Conservation (phyloP, 148 eudicot genomes). For the Vaccinium myrtillus region DNA sequence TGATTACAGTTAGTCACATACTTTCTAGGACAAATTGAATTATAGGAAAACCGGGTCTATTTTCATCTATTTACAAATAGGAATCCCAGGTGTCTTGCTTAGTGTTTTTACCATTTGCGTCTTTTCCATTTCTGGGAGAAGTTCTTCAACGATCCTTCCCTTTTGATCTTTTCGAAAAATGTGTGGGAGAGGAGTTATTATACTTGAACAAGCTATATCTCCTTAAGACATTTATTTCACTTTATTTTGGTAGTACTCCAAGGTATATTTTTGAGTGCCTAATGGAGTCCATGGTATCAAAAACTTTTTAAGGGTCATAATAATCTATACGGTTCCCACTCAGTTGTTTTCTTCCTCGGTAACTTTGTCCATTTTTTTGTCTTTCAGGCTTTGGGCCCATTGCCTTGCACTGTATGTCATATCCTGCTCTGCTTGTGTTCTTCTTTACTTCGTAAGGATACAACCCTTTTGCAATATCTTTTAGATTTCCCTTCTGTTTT, state of each 20-base stretch:
- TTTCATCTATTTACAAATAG: background rate
- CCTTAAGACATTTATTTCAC: background rate
- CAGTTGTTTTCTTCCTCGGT: conserved; percentile 13
- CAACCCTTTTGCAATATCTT: background rate
- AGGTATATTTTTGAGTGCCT: background rate
- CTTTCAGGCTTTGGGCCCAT: conserved; percentile 90
- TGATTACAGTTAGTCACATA: background rate
- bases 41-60: background rate
- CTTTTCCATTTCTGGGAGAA: background rate
- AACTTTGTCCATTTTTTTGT: background rate
- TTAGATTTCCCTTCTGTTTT: background rate
- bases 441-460: conserved; percentile 86
- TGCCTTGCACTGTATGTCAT: conserved; percentile 70
- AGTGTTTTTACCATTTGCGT: background rate
- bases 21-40: background rate
- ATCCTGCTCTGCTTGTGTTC: conserved; percentile 68
- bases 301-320: background rate
- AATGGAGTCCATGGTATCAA: background rate
- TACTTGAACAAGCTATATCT: background rate
- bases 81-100: conserved; percentile 5
- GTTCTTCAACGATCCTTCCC: background rate
- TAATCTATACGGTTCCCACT: background rate
- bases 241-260: background rate
- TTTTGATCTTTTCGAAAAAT: background rate
- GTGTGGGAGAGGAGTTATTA: background rate